Evolutionary conservation across 306 rosid genomes (phyloP).

Genomic region (Castanea mollissima): DNA sequence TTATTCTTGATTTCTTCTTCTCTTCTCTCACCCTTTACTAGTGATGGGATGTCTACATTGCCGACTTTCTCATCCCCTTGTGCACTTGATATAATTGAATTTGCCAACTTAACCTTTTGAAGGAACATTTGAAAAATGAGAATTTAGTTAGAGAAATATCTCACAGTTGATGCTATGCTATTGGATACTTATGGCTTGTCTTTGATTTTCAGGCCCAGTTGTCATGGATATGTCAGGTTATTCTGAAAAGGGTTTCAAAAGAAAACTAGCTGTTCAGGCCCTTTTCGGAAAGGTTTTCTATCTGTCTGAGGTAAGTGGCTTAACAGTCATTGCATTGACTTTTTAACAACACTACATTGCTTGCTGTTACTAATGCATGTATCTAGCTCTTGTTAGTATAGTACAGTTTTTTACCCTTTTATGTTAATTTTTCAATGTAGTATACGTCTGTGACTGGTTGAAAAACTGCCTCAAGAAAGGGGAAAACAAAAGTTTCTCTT

Average conservation of each 20-base stretch:
- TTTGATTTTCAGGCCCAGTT: constrained; percentile 73
- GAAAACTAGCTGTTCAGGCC: constrained; percentile 88
- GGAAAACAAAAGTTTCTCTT: not conserved
- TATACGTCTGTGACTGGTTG: not conserved
- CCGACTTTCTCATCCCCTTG: constrained; percentile 1
- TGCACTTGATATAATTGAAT: not conserved
- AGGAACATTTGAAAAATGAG: not conserved
- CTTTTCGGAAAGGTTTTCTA: constrained; percentile 94
- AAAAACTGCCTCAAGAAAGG: not conserved
- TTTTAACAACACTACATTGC: not conserved
- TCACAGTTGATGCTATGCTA: not conserved
- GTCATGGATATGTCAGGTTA: constrained; percentile 85
- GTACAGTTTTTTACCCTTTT: not conserved
- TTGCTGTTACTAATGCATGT: not conserved
- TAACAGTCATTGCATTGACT: constrained; percentile 8
- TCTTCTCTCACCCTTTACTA: not conserved
- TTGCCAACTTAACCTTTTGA: constrained; percentile 4
- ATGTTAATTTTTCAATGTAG: not conserved
- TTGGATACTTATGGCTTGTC: constrained; percentile 20
- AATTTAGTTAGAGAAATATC: not conserved
- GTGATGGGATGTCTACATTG: not conserved
- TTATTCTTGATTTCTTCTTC: not conserved
- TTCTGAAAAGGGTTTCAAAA: constrained; percentile 91
- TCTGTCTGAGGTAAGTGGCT: constrained; percentile 74
- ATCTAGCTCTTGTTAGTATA: not conserved